Percentiles rank a stretch among this genome's conserved stretches.
Conservation (phyloP, 2,329 filamentous ascomycete species). For the Colletotrichum falcatum region DNA sequence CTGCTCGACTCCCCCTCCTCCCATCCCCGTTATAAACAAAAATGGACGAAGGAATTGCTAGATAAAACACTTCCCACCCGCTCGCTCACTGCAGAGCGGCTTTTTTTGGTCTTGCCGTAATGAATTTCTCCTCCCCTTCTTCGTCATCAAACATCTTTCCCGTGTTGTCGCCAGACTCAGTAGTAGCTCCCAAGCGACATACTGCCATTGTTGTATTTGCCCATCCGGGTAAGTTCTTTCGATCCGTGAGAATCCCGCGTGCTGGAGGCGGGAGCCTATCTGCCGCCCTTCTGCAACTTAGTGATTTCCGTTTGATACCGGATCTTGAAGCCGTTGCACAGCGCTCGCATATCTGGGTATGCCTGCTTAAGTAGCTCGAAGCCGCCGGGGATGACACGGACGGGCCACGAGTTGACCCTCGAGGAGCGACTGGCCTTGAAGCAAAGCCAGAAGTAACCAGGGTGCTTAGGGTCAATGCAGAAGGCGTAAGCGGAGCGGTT, state of each 20-base stretch:
- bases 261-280: conserved; percentile 27
- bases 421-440: conserved; percentile 91
- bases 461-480: conserved; percentile 91
- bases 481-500: conserved; percentile 94
- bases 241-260: background rate
- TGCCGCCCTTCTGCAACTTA: conserved; percentile 62
- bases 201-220: background rate
- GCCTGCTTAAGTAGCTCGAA: conserved; percentile 90
- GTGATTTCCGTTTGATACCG: conserved; percentile 75
- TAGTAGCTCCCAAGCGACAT: conserved; percentile 7
- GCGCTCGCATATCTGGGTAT: conserved; percentile 93
- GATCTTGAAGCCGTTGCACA: conserved; percentile 98
- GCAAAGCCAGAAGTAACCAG: conserved; percentile 94
- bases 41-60: conserved; percentile 12
- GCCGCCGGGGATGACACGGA: conserved; percentile 92
- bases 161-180: conserved; percentile 1
- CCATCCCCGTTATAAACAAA: background rate
- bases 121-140: background rate
- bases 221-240: background rate
- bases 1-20: conserved; percentile 2
- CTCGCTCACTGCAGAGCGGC: conserved; percentile 1
- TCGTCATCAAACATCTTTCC: conserved; percentile 3
- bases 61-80: conserved; percentile 10
- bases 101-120: background rate
- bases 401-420: conserved; percentile 80